Base-by-base conservation (phyloP, 768 basidiomycete genomes). In the Suillus brevipes region DNA sequence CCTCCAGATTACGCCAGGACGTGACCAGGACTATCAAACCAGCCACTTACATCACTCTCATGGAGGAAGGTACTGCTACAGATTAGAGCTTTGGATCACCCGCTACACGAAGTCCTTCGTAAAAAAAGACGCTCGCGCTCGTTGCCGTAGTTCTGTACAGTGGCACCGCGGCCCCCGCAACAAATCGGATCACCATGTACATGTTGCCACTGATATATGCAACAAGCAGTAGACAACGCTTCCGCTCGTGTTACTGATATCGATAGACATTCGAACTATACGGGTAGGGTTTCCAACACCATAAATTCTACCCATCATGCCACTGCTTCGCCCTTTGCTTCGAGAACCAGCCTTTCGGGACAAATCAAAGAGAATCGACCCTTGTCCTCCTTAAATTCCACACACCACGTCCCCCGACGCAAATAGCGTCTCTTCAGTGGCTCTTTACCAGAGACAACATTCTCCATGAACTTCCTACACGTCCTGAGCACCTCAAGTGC, bases 331-430 rank as follows among this genome's bases (percentile, higher is more conserved):
- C 40, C 40, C 40, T 25, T 73, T 47, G 81, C 81, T 62, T 83
- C 81, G 43, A 71, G 59, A 25, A 86, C 75, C 58, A 86, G 73
- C 64, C 78, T 77, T 68, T 83, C 82, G 2, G 84, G 85, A 70
- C 84, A 86, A 61, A 74, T 75, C 68, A 86, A 70, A 18, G 80
- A 81, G 72, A 82, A 84, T 45, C 80, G 75, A 28, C 77, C 78
- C 16, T 72, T 77, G 8, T 70, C 73, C 69, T 83, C 82, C 65
- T 71, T 75, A 71, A 85, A 86, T 63, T 77, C 76, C 16, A 86
- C 82, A 23, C 72, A 74, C 67, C 69, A 76, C 68, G 80, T 78
- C 4, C 79, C 81, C 59, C 74, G 70, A 61, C 72, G 76, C 60
- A 68, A 69, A 65, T 69, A 73, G 57, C 79, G 74, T 38, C 67